Evolutionary conservation across 257 asterid genomes (phyloP).

Genomic region (Penstemon newberryi): DNA sequence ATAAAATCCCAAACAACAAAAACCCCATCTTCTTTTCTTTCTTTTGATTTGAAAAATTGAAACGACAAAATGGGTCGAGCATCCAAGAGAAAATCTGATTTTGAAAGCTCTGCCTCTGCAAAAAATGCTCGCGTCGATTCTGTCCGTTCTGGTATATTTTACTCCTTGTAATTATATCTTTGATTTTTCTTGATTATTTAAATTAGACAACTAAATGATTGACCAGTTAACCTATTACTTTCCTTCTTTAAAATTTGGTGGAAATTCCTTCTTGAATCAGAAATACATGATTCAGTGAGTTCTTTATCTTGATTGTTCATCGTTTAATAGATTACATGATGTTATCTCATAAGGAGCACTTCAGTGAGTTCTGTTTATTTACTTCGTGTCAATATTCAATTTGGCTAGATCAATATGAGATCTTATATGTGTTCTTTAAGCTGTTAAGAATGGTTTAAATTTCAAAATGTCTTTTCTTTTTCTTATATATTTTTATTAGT

Average conservation of each 20-base stretch:
- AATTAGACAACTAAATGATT: conserved; percentile 14
- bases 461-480: not conserved
- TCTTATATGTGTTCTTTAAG: conserved; percentile 4
- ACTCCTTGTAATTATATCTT: conserved; percentile 15
- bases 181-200: conserved; percentile 21
- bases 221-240: not conserved
- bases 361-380: not conserved
- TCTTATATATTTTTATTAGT: not conserved
- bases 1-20: conserved; percentile 25
- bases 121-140: conserved; percentile 51
- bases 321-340: not conserved
- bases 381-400: conserved; percentile 15
- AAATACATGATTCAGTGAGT: conserved; percentile 4
- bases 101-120: conserved; percentile 40
- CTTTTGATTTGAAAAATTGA: not conserved
- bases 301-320: not conserved
- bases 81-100: conserved; percentile 71
- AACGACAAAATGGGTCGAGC: conserved; percentile 52
- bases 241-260: not conserved
- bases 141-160: conserved; percentile 55
- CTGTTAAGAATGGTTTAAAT: conserved; percentile 5
- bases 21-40: not conserved
- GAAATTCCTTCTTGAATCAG: not conserved
- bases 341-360: conserved; percentile 1
- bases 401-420: not conserved